Percentiles rank a stretch among this genome's conserved stretches.
phyloP scores from a whole-genome alignment of 352 stramenopile genomes.

The Phytophthora boehmeriae region DNA sequence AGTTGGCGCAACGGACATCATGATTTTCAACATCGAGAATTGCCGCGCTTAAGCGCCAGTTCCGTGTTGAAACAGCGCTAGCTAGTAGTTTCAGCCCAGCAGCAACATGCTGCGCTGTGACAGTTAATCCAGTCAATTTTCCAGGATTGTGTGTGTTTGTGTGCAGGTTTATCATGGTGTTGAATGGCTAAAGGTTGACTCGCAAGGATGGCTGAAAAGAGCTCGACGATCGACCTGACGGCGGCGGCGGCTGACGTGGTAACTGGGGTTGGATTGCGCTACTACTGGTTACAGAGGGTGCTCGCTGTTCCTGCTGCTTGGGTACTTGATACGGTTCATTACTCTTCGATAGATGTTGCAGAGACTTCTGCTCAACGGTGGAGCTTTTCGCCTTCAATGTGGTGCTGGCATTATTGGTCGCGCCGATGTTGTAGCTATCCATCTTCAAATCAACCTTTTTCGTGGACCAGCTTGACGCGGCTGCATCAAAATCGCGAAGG shows the following conservation, averaged over 20 bases:
- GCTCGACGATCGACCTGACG: background rate
- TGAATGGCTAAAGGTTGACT: slow-evolving; percentile 25
- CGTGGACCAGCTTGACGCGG: slow-evolving; percentile 10
- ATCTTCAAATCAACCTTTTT: background rate
- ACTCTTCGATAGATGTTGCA: background rate
- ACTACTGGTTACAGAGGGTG: slow-evolving; percentile 5
- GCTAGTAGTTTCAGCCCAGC: slow-evolving; percentile 11
- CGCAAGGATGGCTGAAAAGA: slow-evolving; percentile 25
- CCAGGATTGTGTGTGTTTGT: background rate
- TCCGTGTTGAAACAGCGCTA: background rate
- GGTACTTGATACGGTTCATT: background rate
- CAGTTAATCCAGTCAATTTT: slow-evolving; percentile 20
- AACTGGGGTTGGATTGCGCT: background rate
- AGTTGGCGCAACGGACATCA: slow-evolving; percentile 96
- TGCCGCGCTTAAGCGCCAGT: slow-evolving; percentile 73
- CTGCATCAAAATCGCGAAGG: slow-evolving; percentile 11
- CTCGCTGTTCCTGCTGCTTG: background rate
- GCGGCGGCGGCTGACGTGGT: slow-evolving; percentile 12
- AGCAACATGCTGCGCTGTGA: slow-evolving; percentile 2
- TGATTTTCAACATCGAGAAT: slow-evolving; percentile 96
- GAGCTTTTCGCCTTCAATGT: slow-evolving; percentile 1
- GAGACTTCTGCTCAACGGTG: background rate
- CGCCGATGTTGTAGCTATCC: background rate
- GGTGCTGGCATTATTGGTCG: background rate
- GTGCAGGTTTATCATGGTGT: slow-evolving; percentile 3